Evolutionary conservation across 495 filamentous ascomycete genomes (phyloP).

Genomic region (Tetracladium marchalianum): DNA sequence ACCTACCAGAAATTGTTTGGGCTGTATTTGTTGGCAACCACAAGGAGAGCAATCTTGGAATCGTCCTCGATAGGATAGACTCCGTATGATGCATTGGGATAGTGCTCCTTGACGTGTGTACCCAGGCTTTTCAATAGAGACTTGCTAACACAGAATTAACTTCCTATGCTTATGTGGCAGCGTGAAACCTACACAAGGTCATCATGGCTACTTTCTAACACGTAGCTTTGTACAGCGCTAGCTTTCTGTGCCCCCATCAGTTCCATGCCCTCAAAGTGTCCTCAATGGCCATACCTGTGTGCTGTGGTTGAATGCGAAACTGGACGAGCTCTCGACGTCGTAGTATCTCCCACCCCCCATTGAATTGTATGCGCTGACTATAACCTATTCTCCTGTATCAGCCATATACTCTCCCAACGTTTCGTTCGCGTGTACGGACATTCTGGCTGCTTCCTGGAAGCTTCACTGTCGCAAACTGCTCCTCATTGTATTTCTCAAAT

Average conservation of each 20-base stretch:
- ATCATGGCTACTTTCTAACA: slow-evolving; percentile 66
- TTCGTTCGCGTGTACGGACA: slow-evolving; percentile 31
- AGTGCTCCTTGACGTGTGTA: slow-evolving; percentile 82
- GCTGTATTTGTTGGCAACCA: slow-evolving; percentile 93
- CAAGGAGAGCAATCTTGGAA: slow-evolving; percentile 63
- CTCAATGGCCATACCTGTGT: slow-evolving; percentile 50
- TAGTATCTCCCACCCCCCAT: slow-evolving; percentile 75
- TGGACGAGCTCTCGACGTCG: slow-evolving; percentile 75
- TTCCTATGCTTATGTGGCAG: neutral
- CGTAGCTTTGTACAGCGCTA: slow-evolving; percentile 68
- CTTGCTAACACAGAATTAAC: slow-evolving; percentile 37
- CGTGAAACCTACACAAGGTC: slow-evolving; percentile 61
- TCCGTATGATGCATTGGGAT: slow-evolving; percentile 67
- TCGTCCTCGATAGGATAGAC: slow-evolving; percentile 72
- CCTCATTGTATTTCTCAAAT: slow-evolving; percentile 92
- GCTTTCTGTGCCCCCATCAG: slow-evolving; percentile 53
- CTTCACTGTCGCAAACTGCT: slow-evolving; percentile 81
- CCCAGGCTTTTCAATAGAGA: slow-evolving; percentile 71
- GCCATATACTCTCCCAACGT: neutral
- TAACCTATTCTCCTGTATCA: slow-evolving; percentile 42
- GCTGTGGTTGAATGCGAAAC: slow-evolving; percentile 78
- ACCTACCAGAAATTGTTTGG: slow-evolving; percentile 90
- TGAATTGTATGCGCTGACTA: slow-evolving; percentile 78
- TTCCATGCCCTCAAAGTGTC: neutral
- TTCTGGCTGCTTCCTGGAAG: slow-evolving; percentile 74